phyloP scores from a whole-genome alignment of 1,284 basidiomycete genomes.

The Moesziomyces globuligerus region DNA sequence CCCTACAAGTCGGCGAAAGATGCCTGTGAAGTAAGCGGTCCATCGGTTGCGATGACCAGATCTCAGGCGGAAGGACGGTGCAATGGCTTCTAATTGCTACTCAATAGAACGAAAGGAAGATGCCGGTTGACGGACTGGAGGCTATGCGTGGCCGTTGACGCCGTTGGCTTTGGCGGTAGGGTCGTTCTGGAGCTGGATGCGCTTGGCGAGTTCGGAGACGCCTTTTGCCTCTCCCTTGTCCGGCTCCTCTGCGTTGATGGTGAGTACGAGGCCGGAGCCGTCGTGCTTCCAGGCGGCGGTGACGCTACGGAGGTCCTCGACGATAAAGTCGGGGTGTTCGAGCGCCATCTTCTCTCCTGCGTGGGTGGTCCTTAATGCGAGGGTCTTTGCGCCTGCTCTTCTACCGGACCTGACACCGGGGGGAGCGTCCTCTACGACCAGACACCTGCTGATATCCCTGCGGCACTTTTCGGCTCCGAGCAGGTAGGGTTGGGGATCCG shows the following conservation, averaged over 20 bases:
- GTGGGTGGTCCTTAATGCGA: conserved; percentile 63
- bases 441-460: conserved; percentile 52
- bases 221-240: conserved; percentile 43
- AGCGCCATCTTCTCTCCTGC: conserved; percentile 55
- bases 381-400: conserved; percentile 59
- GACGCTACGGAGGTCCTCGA: conserved; percentile 60
- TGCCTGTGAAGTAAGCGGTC: no score
- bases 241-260: conserved; percentile 54
- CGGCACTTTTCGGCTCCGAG: conserved; percentile 53
- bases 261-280: conserved; percentile 47
- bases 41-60: no score
- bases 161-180: conserved; percentile 16
- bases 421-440: conserved; percentile 66
- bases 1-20: no score
- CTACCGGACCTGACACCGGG: conserved; percentile 61
- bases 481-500: conserved; percentile 64
- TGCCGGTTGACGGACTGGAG: no score
- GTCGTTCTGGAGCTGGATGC: conserved; percentile 36
- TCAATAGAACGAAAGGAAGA: no score
- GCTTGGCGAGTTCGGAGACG: conserved; percentile 33
- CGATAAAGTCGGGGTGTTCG: conserved; percentile 61
- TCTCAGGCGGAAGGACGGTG: no score
- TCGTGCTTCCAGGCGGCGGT: conserved; percentile 57
- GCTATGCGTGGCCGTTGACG: not conserved
- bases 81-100: no score